Evolutionary conservation across 179 eudicot genomes (phyloP).

Genomic region (Actinidia chinensis): DNA sequence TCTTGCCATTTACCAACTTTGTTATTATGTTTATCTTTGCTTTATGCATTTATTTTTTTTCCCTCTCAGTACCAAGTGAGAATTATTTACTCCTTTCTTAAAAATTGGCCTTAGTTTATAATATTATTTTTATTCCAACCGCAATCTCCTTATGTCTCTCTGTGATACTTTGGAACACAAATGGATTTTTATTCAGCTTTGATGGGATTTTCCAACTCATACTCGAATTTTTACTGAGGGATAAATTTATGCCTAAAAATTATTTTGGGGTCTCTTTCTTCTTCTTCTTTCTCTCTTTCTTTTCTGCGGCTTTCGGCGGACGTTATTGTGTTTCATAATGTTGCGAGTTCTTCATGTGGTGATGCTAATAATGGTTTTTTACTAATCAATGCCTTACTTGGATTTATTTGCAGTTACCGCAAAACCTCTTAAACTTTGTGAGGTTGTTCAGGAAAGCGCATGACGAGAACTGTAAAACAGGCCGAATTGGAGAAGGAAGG

Average conservation of each 20-base stretch:
- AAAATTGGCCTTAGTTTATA: not conserved
- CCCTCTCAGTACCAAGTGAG: not conserved
- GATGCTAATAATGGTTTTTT: not conserved
- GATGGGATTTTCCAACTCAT: not conserved
- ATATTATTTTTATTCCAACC: no score
- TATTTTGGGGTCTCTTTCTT: no score
- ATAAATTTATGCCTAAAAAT: not conserved
- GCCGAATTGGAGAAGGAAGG: constrained; percentile 84
- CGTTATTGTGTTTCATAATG: not conserved
- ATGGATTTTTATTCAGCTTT: not conserved
- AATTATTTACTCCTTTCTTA: not conserved
- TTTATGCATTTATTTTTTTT: no score
- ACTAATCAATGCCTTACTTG: constrained; percentile 8
- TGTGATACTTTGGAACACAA: not conserved
- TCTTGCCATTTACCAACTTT: no score
- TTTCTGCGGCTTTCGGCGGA: no score
- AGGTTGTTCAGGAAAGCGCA: constrained; percentile 81
- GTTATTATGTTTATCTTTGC: no score
- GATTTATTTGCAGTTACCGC: constrained; percentile 63
- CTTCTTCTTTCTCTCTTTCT: no score
- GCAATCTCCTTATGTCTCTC: no score
- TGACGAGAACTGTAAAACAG: constrained; percentile 87
- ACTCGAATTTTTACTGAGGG: not conserved
- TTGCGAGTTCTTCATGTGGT: no score
- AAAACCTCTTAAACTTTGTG: constrained; percentile 78